Evolutionary conservation across 805 yeast genomes (phyloP), one percentile per base, ranked within the genome.

Genomic region (Kodamaea kaohsiungensis): DNA sequence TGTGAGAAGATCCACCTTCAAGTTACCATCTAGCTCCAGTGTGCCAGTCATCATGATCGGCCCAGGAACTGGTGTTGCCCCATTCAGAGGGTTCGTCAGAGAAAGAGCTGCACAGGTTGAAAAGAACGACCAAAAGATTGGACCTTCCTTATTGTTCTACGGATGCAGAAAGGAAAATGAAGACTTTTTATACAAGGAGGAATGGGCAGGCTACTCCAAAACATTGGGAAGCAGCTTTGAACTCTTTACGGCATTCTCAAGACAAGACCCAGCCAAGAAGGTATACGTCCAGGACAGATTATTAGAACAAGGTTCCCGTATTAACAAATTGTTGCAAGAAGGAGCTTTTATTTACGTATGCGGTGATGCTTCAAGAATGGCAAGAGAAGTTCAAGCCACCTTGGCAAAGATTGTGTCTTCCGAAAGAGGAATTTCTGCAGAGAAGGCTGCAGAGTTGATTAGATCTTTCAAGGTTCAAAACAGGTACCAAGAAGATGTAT

Each of bases 31-130:
- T 7, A 89, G 90, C 66, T 87, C 96, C 33, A 71, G 82, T 2
- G 84, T 86, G 33, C 98, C 98, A 15, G 80, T 93, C 18, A 91
- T 93, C 63, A 83, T 92, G 88, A 81, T 93, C 65, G 99, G 99
- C 27, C 98, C 99, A 46, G 99, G 99, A 60, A 95, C 99, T 2
- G 99, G 99, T 70, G 93, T 93, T 49, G 98, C 99, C 8, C 99
- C 99, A 57, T 90, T 95, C 78, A 86, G 99, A 76, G 99, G 96
- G 2, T 93, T 93, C 61, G 72, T 93, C 38, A 86, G 96, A 75
- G 99, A 93, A 68, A 87, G 92, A 65, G 88, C 86, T n/a, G 60
- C 83, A 71, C 54, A 70, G 70, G 33, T 40, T 8, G 52, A 81
- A 77, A 56, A 65, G 48, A 61, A 65, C 38, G 64, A 62, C 9